Evolutionary conservation across 2,329 filamentous ascomycete genomes (phyloP), one percentile per base, ranked within the genome.

Genomic region (Saccharata proteae): DNA sequence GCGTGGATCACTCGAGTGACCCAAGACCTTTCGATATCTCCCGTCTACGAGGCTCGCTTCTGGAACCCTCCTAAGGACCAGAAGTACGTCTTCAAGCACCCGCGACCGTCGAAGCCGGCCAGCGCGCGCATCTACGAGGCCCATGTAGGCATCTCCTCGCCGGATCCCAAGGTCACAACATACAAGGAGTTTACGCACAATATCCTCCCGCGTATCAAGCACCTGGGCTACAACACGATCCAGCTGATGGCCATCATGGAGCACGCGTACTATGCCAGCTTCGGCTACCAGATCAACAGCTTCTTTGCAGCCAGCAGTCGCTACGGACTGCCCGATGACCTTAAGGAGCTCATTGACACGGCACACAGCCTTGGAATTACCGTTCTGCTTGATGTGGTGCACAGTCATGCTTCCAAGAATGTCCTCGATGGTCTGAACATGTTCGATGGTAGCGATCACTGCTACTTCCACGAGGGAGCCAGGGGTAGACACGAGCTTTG

Each of bases 191-290:
- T 98, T 55, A 96, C 88, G 3, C 69, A 77, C 48, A 84, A 82
- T 55, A 85, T 93, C 69, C 71, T 98, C 6, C 86, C 88, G 11
- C 74, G 88, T 36, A 96, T 98, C 61, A 79, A 86, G 51, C 65
- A 75, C 41, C 66, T 96, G 25, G 90, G 88, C 23, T 98, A 98
- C 65, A 96, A 98, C 52, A 81, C 86, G 33, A 96, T 98, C 44
- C 90, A 98, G 55, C 68, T 98, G 41, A 98, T 98, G 90, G 90
- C 90, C 26, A 70, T 98, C 51, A 98, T 98, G 88, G 90, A 98
- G 54, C 90, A 98, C 59, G 90, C 90, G 29, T 98, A 98, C 67
- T 98, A 98, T 55, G 90, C 90, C 47, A 96, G 88, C 51, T 98
- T 98, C 48, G 90, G 90, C 27, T 98, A 98, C 57, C 90, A 98